Evolutionary conservation across 108 stramenopile genomes (phyloP).

Genomic region (Skeletonema potamos): DNA sequence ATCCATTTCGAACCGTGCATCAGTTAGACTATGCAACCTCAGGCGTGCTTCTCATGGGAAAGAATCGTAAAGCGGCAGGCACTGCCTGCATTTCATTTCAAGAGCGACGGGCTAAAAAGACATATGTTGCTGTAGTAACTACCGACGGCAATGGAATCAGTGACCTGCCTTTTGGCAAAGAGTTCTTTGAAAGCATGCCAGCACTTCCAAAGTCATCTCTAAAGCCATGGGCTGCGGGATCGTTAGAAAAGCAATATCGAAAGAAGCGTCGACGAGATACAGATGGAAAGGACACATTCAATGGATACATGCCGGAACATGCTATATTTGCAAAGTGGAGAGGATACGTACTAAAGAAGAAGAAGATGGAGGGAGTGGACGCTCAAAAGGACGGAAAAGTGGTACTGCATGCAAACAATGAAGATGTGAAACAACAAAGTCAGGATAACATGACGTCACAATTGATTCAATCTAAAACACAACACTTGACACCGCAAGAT

Average conservation of each 20-base stretch:
- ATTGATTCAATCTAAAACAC: conserved; percentile 17
- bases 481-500: conserved; percentile 26
- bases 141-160: conserved; percentile 16
- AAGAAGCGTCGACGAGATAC: conserved; percentile 48
- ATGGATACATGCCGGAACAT: conserved; percentile 71
- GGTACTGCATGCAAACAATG: neutral
- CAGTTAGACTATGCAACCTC: conserved; percentile 90
- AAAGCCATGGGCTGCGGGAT: conserved; percentile 27
- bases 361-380: conserved; percentile 8
- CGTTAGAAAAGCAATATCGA: conserved; percentile 47
- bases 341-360: conserved; percentile 14
- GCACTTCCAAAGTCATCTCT: conserved; percentile 24
- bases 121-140: conserved; percentile 73
- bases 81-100: conserved; percentile 60
- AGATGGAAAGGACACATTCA: conserved; percentile 53
- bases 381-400: conserved; percentile 1
- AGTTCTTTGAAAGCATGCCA: conserved; percentile 33
- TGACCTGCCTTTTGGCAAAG: conserved; percentile 9
- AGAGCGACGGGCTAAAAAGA: conserved; percentile 59
- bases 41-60: conserved; percentile 71
- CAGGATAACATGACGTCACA: conserved; percentile 8
- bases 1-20: conserved; percentile 78
- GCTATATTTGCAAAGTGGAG: conserved; percentile 77
- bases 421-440: neutral
- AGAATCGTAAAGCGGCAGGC: conserved; percentile 55